These are phyloP conservation scores for Silene noctiflora DNA, from an alignment of 179 eudicot species.

Conservation along the genomic window DNA sequence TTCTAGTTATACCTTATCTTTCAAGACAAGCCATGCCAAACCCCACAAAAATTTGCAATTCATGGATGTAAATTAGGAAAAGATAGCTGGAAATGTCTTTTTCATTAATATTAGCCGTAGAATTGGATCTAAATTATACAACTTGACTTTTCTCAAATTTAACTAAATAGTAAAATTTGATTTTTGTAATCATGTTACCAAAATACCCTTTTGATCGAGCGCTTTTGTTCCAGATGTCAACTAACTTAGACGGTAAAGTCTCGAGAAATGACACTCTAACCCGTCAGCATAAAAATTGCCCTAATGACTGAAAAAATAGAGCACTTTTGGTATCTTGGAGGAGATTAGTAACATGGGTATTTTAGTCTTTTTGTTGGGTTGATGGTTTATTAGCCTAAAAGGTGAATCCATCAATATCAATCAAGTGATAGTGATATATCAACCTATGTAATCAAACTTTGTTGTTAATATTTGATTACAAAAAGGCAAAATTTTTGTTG, in stretches of 20 bases:
- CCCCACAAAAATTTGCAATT: conserved; percentile 24
- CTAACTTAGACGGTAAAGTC: no score
- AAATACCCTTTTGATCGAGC: conserved; percentile 19
- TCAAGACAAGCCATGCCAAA: conserved; percentile 55
- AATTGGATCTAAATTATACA: conserved; percentile 27
- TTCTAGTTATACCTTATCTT: conserved; percentile 48
- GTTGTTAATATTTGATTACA: background rate
- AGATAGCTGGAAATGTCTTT: conserved; percentile 25
- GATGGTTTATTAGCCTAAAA: conserved; percentile 34
- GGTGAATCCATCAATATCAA: conserved; percentile 22
- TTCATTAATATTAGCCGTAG: conserved; percentile 22
- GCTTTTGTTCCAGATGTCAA: background rate
- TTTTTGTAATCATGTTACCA: conserved; percentile 20
- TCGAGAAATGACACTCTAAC: no score
- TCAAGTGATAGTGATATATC: conserved; percentile 30
- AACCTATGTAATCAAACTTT: conserved; percentile 22
- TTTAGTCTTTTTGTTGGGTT: conserved; percentile 26
- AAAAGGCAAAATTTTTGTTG: background rate
- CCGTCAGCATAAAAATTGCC: no score
- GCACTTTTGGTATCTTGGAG: background rate
- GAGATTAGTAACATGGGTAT: conserved; percentile 29
- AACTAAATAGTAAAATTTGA: conserved; percentile 19
- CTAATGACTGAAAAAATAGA: no score
- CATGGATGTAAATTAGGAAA: conserved; percentile 22
- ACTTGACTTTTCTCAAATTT: conserved; percentile 21